Evolutionary conservation across 1,139 yeast genomes (phyloP).

Genomic region (Pichia norvegensis): DNA sequence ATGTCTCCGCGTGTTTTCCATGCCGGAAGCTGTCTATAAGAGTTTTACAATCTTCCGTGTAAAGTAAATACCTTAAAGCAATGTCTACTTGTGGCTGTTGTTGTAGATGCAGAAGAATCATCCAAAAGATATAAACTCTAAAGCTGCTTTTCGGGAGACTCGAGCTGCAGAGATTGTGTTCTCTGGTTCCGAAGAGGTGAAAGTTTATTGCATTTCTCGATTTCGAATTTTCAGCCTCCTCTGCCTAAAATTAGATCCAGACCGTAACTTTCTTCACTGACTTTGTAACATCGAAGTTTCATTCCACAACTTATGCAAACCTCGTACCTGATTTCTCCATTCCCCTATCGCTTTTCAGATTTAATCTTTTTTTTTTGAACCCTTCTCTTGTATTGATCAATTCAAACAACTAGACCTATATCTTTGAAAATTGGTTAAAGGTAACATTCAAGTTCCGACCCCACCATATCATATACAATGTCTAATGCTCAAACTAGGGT

Average conservation of each 20-base stretch:
- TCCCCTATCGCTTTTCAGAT: not conserved
- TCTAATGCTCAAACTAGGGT: constrained; percentile 21
- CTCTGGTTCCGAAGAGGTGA: too few species aligned
- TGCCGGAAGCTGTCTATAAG: too few species aligned
- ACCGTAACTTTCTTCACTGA: not conserved
- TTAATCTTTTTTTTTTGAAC: not conserved
- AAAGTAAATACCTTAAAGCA: too few species aligned
- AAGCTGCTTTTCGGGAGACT: too few species aligned
- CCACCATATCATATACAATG: not conserved
- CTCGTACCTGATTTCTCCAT: not conserved
- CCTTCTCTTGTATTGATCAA: not conserved
- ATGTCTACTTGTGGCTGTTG: too few species aligned
- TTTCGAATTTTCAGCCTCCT: not conserved
- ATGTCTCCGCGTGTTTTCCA: too few species aligned
- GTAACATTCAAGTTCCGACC: not conserved
- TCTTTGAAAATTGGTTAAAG: not conserved
- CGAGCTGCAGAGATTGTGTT: too few species aligned
- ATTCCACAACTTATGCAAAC: not conserved
- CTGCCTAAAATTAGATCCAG: not conserved
- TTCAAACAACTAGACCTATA: not conserved
- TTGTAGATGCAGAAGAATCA: too few species aligned
- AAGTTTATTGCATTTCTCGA: too few species aligned
- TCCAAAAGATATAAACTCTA: too few species aligned
- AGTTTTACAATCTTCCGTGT: too few species aligned
- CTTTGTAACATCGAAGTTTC: too few species aligned